These are phyloP conservation scores for Diaporthe eres DNA, from an alignment of 2,329 filamentous ascomycete species.

Conservation along the genomic window DNA sequence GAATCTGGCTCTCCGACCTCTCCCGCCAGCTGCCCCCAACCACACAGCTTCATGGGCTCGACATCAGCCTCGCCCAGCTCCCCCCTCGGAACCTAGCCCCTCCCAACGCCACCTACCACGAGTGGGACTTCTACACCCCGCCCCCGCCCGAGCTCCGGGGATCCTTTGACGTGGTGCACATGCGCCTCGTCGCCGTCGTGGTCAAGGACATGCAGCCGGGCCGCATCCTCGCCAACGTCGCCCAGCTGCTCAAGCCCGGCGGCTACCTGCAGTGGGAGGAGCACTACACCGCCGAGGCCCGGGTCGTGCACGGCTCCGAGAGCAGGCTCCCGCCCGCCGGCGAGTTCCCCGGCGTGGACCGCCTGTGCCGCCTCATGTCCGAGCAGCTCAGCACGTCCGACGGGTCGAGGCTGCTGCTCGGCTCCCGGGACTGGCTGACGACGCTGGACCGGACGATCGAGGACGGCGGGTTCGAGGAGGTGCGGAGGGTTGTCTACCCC, in stretches of 20 bases:
- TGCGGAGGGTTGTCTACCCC: not conserved
- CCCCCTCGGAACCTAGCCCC: conserved; percentile 39
- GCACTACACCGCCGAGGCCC: conserved; percentile 8
- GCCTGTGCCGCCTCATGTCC: not conserved
- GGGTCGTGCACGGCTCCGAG: not conserved
- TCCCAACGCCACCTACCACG: conserved; percentile 45
- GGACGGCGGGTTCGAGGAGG: not conserved
- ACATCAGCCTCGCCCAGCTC: conserved; percentile 45
- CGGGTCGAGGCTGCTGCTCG: not conserved
- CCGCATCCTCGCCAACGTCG: conserved; percentile 39
- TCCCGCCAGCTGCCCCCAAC: conserved; percentile 40
- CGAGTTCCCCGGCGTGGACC: conserved; percentile 7
- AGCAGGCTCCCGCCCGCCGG: not conserved
- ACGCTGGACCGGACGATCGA: not conserved
- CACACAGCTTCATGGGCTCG: conserved; percentile 45
- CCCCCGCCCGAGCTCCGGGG: conserved; percentile 44
- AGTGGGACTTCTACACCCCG: conserved; percentile 45
- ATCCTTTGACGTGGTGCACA: conserved; percentile 47
- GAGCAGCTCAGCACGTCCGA: not conserved
- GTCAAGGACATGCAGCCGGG: conserved; percentile 42
- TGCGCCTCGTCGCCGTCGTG: conserved; percentile 46
- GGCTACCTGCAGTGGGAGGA: conserved; percentile 44
- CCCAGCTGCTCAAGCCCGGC: conserved; percentile 45
- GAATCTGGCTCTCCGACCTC: conserved; percentile 43
- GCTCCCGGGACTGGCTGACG: conserved; percentile 2